Conservation (phyloP, 768 basidiomycete genomes). For the Leccinum ochraceum region DNA sequence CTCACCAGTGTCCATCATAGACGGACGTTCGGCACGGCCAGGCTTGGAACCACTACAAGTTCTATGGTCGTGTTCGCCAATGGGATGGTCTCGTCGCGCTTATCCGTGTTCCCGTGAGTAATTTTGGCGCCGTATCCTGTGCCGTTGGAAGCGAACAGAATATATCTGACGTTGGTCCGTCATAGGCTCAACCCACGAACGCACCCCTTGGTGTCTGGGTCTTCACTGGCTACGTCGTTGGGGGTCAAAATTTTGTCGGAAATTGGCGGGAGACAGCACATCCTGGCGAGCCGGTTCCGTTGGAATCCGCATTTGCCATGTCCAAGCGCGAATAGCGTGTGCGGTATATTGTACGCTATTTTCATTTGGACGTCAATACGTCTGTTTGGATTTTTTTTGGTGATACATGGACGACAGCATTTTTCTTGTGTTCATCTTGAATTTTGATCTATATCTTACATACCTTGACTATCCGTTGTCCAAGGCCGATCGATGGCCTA, state of each 20-base stretch:
- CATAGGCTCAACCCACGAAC: conserved; percentile 8
- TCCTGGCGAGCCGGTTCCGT: conserved; percentile 41
- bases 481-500: conserved; percentile 8
- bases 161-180: conserved; percentile 10
- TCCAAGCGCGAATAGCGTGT: conserved; percentile 41
- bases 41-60: conserved; percentile 49
- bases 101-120: conserved; percentile 40
- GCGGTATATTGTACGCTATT: neutral
- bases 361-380: neutral
- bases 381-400: conserved; percentile 2
- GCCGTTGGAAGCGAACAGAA: neutral
- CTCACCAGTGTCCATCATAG: conserved; percentile 28
- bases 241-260: conserved; percentile 65
- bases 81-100: conserved; percentile 65
- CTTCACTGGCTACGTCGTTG: conserved; percentile 73
- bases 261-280: conserved; percentile 56
- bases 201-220: conserved; percentile 37
- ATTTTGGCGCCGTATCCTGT: neutral
- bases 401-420: conserved; percentile 9
- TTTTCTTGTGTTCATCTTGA: conserved; percentile 8
- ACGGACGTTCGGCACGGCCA: conserved; percentile 49
- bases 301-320: conserved; percentile 68
- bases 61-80: conserved; percentile 53
- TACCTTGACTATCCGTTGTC: conserved; percentile 1
- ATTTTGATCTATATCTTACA: conserved; percentile 12